A percentile compares a stretch with the other conserved stretches of the same genome.
These are phyloP conservation scores for Boletus albobrunnescens DNA, from an alignment of 1,284 basidiomycete species.

Conservation along the genomic window DNA sequence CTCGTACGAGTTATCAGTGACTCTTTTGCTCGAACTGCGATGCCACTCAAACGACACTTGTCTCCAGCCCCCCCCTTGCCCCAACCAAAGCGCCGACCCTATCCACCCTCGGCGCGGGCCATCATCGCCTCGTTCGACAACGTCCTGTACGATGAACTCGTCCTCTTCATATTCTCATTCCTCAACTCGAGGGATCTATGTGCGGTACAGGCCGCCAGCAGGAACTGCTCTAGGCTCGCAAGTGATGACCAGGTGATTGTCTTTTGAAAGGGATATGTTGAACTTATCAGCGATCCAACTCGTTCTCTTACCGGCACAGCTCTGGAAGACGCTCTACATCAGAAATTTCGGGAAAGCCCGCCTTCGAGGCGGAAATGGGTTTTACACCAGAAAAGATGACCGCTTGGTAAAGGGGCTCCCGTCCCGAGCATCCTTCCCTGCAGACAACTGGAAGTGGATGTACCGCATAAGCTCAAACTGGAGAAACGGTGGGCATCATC, in stretches of 20 bases:
- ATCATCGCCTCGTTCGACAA: conserved; percentile 45
- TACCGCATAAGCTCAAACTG: conserved; percentile 78
- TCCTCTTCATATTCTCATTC: conserved; percentile 68
- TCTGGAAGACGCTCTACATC: conserved; percentile 58
- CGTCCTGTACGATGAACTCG: conserved; percentile 68
- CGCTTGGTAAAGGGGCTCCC: conserved; percentile 59
- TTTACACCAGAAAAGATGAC: conserved; percentile 51
- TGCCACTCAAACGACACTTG: conserved; percentile 40
- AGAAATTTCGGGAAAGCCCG: conserved; percentile 60
- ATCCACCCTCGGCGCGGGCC: conserved; percentile 8
- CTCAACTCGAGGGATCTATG: conserved; percentile 67
- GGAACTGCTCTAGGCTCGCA: conserved; percentile 63
- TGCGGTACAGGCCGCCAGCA: conserved; percentile 55
- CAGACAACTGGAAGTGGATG: conserved; percentile 74
- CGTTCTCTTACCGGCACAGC: conserved; percentile 33
- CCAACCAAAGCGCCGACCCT: conserved; percentile 54
- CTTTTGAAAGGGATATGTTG: conserved; percentile 15
- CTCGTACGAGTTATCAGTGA: no score
- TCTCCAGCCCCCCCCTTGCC: conserved; percentile 51
- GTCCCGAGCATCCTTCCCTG: conserved; percentile 38
- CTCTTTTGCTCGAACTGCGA: conserved; percentile 25
- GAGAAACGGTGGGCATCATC: conserved; percentile 57
- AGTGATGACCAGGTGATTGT: conserved; percentile 50
- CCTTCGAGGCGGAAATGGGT: conserved; percentile 62
- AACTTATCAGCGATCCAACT: conserved; percentile 9